Base-by-base conservation (phyloP, 495 filamentous ascomycete species). In the Rhizodiscina lignyota region DNA sequence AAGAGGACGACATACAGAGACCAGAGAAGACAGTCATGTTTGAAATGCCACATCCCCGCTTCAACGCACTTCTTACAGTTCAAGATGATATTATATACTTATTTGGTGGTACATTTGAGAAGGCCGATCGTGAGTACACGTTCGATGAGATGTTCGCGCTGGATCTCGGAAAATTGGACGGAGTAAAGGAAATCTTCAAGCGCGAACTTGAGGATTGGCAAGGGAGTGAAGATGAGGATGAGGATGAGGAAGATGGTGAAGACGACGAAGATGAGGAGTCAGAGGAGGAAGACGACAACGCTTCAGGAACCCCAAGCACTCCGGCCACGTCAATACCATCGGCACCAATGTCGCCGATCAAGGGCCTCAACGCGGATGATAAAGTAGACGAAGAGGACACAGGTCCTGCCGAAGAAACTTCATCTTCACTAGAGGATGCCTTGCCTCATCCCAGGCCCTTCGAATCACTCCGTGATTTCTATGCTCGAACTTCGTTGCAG, bases 121-220 rank as follows among this genome's bases (percentile, higher is more conserved):
- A 87, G 55, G 86, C 80, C 16, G 89, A 96, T 48, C 70, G 79
- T 13, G 89, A 97, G 52, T 93, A 79, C 47, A 93, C 80, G 1
- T 91, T 92, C 56, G 84, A 94, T 51, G 87, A 96, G 47, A 64
- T 94, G 64, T 87, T 83, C 51, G 77, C 82, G 6, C 75, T 96
- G 43, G 83, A 96, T 50, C 65, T 96, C 22, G 84, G 77, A 33
- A 91, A 86, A 54, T 60, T 96, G 38, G 86, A 96, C 49, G 89
- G 89, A 10, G 81, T 86, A 42, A 81, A 80, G 55, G 77, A 91
- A 52, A 67, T 89, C 31, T 97, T 86, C 58, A 79, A 70, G 47
- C 61, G 79, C 29, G 80, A 87, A 49, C 72, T 83, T 12, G 78
- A 78, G 48, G 84, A 86, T 50, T 94, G 85, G 85, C 65, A 72